These are phyloP conservation scores for Lactarius sanguifluus DNA, from an alignment of 768 basidiomycete genomes.

Conservation along the genomic window DNA sequence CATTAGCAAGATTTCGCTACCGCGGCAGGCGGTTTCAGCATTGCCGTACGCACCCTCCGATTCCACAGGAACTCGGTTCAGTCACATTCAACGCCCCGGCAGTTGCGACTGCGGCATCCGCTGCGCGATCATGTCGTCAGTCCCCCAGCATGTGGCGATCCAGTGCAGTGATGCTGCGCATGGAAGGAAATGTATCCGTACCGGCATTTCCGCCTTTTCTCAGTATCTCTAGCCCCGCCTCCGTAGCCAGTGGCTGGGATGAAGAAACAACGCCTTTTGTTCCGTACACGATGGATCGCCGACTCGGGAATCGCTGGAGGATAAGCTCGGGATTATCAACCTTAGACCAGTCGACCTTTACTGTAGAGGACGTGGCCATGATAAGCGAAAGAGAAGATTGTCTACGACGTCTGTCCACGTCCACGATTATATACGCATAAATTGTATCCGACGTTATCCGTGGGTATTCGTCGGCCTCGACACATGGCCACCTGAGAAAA, in stretches of 20 bases:
- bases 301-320: conserved; percentile 74
- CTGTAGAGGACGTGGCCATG: conserved; percentile 27
- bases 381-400: neutral
- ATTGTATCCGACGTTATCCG: neutral
- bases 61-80: conserved; percentile 86
- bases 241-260: conserved; percentile 88
- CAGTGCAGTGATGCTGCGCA: neutral
- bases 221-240: conserved; percentile 90
- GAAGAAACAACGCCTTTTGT: conserved; percentile 72
- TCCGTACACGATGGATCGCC: conserved; percentile 72
- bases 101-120: conserved; percentile 92
- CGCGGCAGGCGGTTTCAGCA: neutral
- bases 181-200: conserved; percentile 36
- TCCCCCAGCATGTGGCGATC: neutral
- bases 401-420: neutral
- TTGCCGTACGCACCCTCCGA: conserved; percentile 66
- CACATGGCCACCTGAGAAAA: no score
- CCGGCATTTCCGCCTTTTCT: conserved; percentile 95
- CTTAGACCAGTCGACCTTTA: conserved; percentile 54
- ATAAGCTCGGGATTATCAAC: conserved; percentile 65
- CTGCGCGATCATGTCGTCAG: conserved; percentile 40
- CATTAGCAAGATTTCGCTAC: no score
- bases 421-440: neutral
- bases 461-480: no score
- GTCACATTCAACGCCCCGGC: conserved; percentile 92